These are phyloP conservation scores for Metschnikowia noctiluminum DNA, from an alignment of 805 yeast genomes.

Conservation along the genomic window DNA sequence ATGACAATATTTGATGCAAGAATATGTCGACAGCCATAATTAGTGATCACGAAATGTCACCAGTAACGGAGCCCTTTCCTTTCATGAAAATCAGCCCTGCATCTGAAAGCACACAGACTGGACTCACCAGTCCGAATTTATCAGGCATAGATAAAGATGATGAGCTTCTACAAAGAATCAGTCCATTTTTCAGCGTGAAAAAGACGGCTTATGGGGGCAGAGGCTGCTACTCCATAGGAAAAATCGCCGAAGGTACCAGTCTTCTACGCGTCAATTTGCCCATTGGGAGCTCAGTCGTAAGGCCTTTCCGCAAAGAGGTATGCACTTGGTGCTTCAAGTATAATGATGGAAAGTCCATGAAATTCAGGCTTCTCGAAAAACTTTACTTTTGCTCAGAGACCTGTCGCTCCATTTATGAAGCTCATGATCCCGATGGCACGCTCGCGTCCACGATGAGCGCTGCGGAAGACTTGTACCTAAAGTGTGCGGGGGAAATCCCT, in stretches of 20 bases:
- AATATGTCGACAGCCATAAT: not conserved
- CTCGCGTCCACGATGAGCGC: slow-evolving; percentile 34
- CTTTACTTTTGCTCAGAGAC: slow-evolving; percentile 50
- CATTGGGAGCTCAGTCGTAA: slow-evolving; percentile 45
- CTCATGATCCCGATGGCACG: slow-evolving; percentile 34
- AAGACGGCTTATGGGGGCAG: slow-evolving; percentile 54
- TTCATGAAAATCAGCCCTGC: not conserved
- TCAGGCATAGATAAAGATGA: not conserved
- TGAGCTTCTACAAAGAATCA: slow-evolving; percentile 8
- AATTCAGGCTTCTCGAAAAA: slow-evolving; percentile 30
- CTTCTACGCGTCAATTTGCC: slow-evolving; percentile 42
- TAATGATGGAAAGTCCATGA: slow-evolving; percentile 45
- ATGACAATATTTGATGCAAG: not conserved
- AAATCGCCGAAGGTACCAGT: slow-evolving; percentile 40
- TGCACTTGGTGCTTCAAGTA: slow-evolving; percentile 54
- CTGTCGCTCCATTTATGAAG: slow-evolving; percentile 39
- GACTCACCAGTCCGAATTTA: not conserved
- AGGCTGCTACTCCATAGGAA: slow-evolving; percentile 50
- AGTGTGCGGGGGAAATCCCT: slow-evolving; percentile 24
- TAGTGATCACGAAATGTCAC: not conserved
- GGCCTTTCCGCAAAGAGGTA: slow-evolving; percentile 60
- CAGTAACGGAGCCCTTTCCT: not conserved
- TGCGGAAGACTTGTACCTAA: slow-evolving; percentile 31
- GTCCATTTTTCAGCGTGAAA: slow-evolving; percentile 27
- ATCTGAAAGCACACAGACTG: not conserved